Evolutionary conservation across 2,329 filamentous ascomycete genomes (phyloP), one percentile per base, ranked within the genome.

Genomic region (Colletotrichum horii): DNA sequence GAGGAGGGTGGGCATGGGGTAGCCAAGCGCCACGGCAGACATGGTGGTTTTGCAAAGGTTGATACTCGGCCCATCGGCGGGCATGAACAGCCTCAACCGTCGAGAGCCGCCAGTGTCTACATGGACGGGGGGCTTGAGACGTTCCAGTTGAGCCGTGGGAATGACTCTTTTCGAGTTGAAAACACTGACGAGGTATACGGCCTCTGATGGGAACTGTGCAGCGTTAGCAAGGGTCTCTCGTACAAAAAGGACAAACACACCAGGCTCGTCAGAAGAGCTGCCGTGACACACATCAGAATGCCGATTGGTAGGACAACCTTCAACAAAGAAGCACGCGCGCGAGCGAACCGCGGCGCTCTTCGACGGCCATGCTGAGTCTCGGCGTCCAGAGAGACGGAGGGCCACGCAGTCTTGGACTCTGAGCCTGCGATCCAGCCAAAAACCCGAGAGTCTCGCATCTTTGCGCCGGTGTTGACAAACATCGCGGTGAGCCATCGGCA

Each of bases 11-110:
- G 84, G 84, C 36, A 82, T 78, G 0, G 84, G 84, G n/a, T 85
- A 86, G 1, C 84, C 84, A 8, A 84, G 79, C 3, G 82, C 83
- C 19, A 85, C 80, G 12, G 83, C 82, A 2, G 83, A 85, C 82
- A 85, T 84, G 71, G 84, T 78, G 30, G 82, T 81, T 67, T 85
- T 86, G 82, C 84, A 86, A 14, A 85, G 80, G 68, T 84, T 84
- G 38, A 85, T 79, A 67, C 81, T 78, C 5, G 84, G 82, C 3
- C 80, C 80, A 68, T 85, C 83, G 14, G 84, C 84, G 4, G 83
- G 81, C 83, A 85, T 83, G 77, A 86, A 85, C 67, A 85, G 75
- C n/a, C 81, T 82, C 14, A 85, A 77, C 1, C 78, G 82, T 1
- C 81, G 81, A 1, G 73, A 62, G 26, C 77, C 77, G 19, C 75